phyloP scores from a whole-genome alignment of 78 protist genomes.

The Salpingoeca rosetta region DNA sequence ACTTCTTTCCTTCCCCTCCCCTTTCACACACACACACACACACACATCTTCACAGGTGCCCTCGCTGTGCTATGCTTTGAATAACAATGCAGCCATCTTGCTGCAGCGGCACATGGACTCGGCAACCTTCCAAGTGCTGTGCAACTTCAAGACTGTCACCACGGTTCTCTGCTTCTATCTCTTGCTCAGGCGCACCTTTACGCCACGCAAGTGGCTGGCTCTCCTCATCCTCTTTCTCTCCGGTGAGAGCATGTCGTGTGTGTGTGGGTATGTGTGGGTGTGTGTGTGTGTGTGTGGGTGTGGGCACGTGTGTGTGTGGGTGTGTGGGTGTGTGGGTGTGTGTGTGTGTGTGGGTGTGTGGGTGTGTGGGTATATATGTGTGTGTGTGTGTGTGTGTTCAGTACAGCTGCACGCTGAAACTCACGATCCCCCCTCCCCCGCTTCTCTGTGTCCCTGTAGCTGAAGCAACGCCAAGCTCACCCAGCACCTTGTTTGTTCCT shows the following conservation, averaged over 20 bases:
- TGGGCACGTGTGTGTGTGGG: neutral
- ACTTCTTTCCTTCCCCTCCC: too few species aligned
- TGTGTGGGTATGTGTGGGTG: neutral
- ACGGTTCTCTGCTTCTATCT: neutral
- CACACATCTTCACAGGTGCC: neutral
- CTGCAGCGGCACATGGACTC: neutral
- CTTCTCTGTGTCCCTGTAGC: neutral
- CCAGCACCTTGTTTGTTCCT: neutral
- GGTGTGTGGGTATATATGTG: too few species aligned
- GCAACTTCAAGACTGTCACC: neutral
- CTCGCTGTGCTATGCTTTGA: neutral
- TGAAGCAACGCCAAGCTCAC: neutral
- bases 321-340: neutral
- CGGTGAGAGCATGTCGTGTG: neutral
- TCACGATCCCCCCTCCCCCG: neutral
- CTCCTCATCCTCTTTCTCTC: neutral
- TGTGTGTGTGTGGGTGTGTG: neutral
- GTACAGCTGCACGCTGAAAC: too few species aligned
- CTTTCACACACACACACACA: too few species aligned
- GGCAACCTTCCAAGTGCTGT: neutral
- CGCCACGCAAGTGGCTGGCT: neutral
- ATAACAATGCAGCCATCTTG: neutral
- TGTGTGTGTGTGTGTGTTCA: neutral
- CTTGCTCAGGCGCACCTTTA: neutral
- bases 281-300: neutral